Conservation (phyloP, 352 stramenopile species). For the Phytopythium boreale region DNA sequence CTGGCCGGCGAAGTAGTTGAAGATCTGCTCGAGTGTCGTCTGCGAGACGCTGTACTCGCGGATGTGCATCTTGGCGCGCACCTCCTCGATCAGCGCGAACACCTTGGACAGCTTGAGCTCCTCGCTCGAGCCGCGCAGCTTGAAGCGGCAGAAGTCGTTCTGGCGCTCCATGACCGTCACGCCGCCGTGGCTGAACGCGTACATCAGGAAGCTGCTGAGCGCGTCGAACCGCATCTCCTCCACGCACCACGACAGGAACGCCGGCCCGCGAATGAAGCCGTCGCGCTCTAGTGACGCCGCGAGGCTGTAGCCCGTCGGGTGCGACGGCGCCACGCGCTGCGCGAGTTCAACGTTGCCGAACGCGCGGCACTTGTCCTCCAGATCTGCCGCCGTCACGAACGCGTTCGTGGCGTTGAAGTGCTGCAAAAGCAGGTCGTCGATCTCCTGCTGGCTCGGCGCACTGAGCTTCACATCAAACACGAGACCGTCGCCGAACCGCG, state of each 20-base stretch:
- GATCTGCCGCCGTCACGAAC: slow-evolving; percentile 15
- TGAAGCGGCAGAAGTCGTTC: no score
- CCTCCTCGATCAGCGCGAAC: no score
- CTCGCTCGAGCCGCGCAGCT: no score
- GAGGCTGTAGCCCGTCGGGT: slow-evolving; percentile 60
- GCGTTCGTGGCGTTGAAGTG: slow-evolving; percentile 20
- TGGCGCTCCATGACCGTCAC: slow-evolving; percentile 31
- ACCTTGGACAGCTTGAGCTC: no score
- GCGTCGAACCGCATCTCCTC: slow-evolving; percentile 42
- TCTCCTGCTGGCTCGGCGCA: slow-evolving; percentile 15
- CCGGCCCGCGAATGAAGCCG: slow-evolving; percentile 23
- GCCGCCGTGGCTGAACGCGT: slow-evolving; percentile 18
- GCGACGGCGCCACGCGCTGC: slow-evolving; percentile 27
- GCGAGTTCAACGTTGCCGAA: slow-evolving; percentile 38
- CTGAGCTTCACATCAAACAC: slow-evolving; percentile 73
- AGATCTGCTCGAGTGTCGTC: slow-evolving; percentile 89
- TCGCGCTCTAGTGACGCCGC: slow-evolving; percentile 40
- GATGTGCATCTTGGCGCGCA: slow-evolving; percentile 28
- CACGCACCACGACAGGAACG: slow-evolving; percentile 58
- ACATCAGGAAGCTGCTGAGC: slow-evolving; percentile 22
- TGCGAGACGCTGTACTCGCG: slow-evolving; percentile 83
- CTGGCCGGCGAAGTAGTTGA: slow-evolving; percentile 72
- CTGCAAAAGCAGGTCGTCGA: slow-evolving; percentile 18
- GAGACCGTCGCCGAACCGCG: slow-evolving; percentile 91
- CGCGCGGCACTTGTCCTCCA: slow-evolving; percentile 33